Evolutionary conservation across 306 rosid genomes (phyloP).

Genomic region (Vicia faba): DNA sequence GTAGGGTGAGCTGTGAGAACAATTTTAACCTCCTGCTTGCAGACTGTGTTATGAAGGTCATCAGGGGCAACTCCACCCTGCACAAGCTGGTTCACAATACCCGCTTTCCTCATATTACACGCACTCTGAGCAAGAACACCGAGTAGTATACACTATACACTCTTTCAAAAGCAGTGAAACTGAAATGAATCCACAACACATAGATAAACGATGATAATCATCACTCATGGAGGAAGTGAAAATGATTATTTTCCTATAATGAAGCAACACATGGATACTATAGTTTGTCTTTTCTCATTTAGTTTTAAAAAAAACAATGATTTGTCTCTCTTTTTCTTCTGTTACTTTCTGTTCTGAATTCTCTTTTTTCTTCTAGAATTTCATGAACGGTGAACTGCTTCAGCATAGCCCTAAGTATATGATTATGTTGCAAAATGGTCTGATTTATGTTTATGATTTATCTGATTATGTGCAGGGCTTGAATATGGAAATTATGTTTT

Average conservation of each 20-base stretch:
- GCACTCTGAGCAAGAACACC: slow-evolving; percentile 45
- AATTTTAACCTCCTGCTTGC: slow-evolving; percentile 96
- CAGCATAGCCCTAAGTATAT: too few relatives aligned
- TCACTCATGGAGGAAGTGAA: neutral
- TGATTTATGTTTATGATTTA: too few relatives aligned
- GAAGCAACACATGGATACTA: neutral
- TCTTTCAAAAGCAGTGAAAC: too few relatives aligned
- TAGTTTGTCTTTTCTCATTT: neutral
- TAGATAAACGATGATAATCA: neutral
- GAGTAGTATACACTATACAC: too few relatives aligned
- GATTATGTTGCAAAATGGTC: too few relatives aligned
- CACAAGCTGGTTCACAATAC: slow-evolving; percentile 72
- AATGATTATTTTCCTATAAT: neutral
- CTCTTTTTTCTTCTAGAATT: too few relatives aligned
- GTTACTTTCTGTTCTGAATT: too few relatives aligned
- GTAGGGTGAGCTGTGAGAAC: slow-evolving; percentile 99
- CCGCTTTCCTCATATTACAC: slow-evolving; percentile 85
- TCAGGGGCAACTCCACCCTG: slow-evolving; percentile 76
- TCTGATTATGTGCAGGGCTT: too few relatives aligned
- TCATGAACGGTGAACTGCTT: too few relatives aligned
- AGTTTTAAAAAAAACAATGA: neutral
- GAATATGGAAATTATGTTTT: too few relatives aligned
- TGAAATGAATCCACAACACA: neutral
- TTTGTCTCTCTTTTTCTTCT: too few relatives aligned
- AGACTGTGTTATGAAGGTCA: slow-evolving; percentile 76